Percentiles rank a stretch among this genome's conserved stretches.
Evolutionary conservation across 805 yeast species (phyloP).

Genomic region (Teunomyces tritomae): DNA sequence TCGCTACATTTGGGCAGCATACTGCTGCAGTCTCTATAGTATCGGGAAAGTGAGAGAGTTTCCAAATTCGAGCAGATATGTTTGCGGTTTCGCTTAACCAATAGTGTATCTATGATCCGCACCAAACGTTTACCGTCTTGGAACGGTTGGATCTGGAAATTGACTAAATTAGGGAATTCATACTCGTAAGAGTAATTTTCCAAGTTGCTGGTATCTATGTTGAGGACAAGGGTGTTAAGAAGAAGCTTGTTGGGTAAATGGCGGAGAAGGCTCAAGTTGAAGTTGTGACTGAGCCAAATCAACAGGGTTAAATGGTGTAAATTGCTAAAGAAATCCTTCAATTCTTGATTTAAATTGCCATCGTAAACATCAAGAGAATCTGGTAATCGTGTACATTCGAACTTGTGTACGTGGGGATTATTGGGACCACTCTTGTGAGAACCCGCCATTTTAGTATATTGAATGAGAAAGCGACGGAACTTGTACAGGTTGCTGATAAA

Average conservation of each 20-base stretch:
- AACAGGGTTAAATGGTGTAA: slow-evolving; percentile 26
- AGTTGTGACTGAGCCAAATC: slow-evolving; percentile 32
- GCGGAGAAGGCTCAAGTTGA: slow-evolving; percentile 24
- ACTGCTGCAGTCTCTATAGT: slow-evolving; percentile 12
- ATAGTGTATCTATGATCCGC: slow-evolving; percentile 17
- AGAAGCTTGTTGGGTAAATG: slow-evolving; percentile 26
- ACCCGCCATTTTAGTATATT: slow-evolving; percentile 1
- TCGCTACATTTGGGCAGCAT: slow-evolving; percentile 16
- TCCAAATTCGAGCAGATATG: slow-evolving; percentile 12
- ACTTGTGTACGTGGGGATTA: background rate
- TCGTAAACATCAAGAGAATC: slow-evolving; percentile 41
- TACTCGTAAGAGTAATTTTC: slow-evolving; percentile 10
- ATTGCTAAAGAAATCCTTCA: slow-evolving; percentile 24
- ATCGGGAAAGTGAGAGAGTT: slow-evolving; percentile 19
- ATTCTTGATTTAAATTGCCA: slow-evolving; percentile 21
- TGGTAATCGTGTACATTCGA: slow-evolving; percentile 39
- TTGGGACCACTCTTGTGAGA: slow-evolving; percentile 12
- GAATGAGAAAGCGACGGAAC: slow-evolving; percentile 33
- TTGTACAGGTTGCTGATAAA: slow-evolving; percentile 40
- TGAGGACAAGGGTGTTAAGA: slow-evolving; percentile 25
- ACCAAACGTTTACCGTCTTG: slow-evolving; percentile 22
- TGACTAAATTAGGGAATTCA: slow-evolving; percentile 27
- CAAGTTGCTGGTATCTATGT: slow-evolving; percentile 25
- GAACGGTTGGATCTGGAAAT: slow-evolving; percentile 35
- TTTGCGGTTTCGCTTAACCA: slow-evolving; percentile 5